Percentiles rank a stretch among this genome's conserved stretches.
Conservation (phyloP, 768 basidiomycete species). For the Termitomyces sp. region DNA sequence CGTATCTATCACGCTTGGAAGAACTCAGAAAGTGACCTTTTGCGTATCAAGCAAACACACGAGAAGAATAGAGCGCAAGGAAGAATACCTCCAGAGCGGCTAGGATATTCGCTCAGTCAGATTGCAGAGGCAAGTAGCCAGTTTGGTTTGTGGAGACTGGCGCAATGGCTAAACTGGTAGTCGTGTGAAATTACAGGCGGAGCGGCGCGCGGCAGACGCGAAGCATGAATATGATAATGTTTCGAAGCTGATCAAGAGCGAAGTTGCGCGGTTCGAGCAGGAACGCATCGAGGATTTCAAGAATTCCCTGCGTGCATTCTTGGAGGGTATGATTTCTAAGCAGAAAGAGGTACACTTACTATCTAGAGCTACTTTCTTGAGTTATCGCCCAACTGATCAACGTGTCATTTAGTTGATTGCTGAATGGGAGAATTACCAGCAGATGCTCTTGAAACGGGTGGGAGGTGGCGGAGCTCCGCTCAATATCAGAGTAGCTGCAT, state of each 20-base stretch:
- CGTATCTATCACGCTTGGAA: conserved; percentile 83
- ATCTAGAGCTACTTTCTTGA: not conserved
- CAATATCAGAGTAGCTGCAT: conserved; percentile 8
- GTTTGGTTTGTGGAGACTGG: not conserved
- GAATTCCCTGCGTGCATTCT: conserved; percentile 69
- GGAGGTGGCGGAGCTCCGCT: conserved; percentile 16
- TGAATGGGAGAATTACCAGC: conserved; percentile 82
- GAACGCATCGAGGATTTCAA: conserved; percentile 95
- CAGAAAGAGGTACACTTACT: conserved; percentile 65
- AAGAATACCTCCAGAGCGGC: conserved; percentile 60
- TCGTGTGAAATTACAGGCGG: conserved; percentile 48
- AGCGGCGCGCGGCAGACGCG: conserved; percentile 76
- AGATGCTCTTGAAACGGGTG: conserved; percentile 42
- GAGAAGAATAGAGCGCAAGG: conserved; percentile 82
- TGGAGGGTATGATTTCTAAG: conserved; percentile 80
- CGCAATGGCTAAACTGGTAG: not conserved
- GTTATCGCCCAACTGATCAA: not conserved
- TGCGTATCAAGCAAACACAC: conserved; percentile 67
- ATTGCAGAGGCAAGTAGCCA: conserved; percentile 65
- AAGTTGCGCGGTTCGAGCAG: conserved; percentile 87
- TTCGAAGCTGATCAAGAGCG: conserved; percentile 82
- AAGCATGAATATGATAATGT: conserved; percentile 88
- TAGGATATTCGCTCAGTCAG: conserved; percentile 69
- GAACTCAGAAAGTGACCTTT: conserved; percentile 66
- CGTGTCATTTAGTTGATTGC: conserved; percentile 51